These are phyloP conservation scores for Biscogniauxia sp. DNA, from an alignment of 2,329 filamentous ascomycete genomes.

Conservation along the genomic window DNA sequence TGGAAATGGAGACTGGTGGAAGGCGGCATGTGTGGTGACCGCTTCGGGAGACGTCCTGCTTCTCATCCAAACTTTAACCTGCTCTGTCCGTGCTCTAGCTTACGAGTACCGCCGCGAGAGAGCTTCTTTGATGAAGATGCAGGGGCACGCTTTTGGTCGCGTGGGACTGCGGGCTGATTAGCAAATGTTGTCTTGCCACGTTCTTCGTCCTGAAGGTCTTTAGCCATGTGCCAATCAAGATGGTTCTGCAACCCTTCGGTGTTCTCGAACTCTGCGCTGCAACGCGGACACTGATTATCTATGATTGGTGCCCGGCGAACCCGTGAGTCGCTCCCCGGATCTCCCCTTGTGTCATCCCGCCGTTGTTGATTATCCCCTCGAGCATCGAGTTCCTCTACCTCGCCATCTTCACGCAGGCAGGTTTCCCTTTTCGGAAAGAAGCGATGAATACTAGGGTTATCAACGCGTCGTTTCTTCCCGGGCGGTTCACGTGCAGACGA, in stretches of 20 bases:
- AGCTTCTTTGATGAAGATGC: constrained; percentile 40
- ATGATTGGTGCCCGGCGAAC: constrained; percentile 35
- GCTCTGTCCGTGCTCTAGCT: constrained; percentile 58
- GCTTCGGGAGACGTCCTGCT: constrained; percentile 21
- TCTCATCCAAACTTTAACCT: constrained; percentile 58
- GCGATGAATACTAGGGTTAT: constrained; percentile 51
- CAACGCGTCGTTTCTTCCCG: constrained; percentile 45
- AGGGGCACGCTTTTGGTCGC: constrained; percentile 35
- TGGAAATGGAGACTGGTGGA: constrained; percentile 7
- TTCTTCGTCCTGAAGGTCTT: constrained; percentile 70
- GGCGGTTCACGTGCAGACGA: constrained; percentile 31
- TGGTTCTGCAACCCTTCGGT: constrained; percentile 68
- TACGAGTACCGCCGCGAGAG: constrained; percentile 35
- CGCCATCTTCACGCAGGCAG: constrained; percentile 30
- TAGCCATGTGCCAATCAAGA: constrained; percentile 91
- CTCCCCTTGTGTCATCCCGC: constrained; percentile 20
- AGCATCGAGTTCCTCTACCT: constrained; percentile 20
- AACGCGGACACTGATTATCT: constrained; percentile 59
- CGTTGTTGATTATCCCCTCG: constrained; percentile 12
- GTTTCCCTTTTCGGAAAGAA: constrained; percentile 52
- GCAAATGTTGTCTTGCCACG: constrained; percentile 48
- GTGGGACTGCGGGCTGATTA: constrained; percentile 33
- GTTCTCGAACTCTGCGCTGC: constrained; percentile 58
- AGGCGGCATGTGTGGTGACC: constrained; percentile 18
- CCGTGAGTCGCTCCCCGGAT: constrained; percentile 23